These are phyloP conservation scores for Bipolaris oryzae DNA, from an alignment of 2,329 filamentous ascomycete genomes.

Conservation along the genomic window DNA sequence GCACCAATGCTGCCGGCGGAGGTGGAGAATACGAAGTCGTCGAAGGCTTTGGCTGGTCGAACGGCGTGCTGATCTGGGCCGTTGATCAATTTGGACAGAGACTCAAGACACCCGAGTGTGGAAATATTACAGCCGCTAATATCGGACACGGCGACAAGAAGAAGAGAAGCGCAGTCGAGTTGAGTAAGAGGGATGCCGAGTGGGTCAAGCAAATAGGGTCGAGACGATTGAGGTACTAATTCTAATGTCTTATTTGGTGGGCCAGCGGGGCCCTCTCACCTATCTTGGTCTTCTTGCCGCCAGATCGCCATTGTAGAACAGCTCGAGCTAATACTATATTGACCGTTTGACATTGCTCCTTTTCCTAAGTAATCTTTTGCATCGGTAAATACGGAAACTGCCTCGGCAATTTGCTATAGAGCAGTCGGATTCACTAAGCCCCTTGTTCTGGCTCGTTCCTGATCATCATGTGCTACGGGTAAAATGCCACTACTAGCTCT, in stretches of 20 bases:
- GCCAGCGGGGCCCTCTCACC: background rate
- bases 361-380: background rate
- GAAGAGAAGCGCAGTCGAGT: constrained; percentile 42
- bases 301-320: background rate
- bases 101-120: constrained; percentile 59
- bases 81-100: constrained; percentile 66
- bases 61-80: constrained; percentile 70
- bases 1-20: constrained; percentile 65
- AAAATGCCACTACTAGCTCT: background rate
- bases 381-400: background rate
- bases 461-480: background rate
- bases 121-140: constrained; percentile 40
- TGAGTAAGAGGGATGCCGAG: constrained; percentile 36
- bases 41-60: constrained; percentile 74
- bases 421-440: background rate
- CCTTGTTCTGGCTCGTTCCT: background rate
- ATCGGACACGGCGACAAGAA: constrained; percentile 21
- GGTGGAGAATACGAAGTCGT: constrained; percentile 74
- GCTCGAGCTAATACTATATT: background rate
- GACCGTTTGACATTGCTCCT: background rate
- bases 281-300: background rate
- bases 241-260: background rate
- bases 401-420: background rate
- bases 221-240: constrained; percentile 10
- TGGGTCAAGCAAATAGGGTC: constrained; percentile 40